These are phyloP conservation scores for Hemileccinum impolitum DNA, from an alignment of 768 basidiomycete genomes.

Conservation along the genomic window DNA sequence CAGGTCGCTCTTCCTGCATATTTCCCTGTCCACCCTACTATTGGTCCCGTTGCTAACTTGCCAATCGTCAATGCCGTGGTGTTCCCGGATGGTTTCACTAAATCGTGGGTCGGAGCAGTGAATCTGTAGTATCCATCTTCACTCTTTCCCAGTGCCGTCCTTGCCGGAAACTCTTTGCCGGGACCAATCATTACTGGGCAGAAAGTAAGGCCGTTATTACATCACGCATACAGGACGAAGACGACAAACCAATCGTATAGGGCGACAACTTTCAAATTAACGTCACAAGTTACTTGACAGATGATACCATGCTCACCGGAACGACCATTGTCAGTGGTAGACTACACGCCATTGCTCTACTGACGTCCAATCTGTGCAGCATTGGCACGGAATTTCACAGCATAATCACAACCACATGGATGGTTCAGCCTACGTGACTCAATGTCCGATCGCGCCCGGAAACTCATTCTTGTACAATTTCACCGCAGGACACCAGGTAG, in stretches of 20 bases:
- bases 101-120: constrained; percentile 14
- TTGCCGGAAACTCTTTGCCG: constrained; percentile 38
- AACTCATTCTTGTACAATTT: constrained; percentile 38
- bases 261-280: constrained; percentile 18
- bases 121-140: neutral
- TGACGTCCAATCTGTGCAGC: constrained; percentile 12
- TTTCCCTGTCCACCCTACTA: constrained; percentile 3
- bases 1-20: constrained; percentile 1
- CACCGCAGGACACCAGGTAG: constrained; percentile 19
- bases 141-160: constrained; percentile 26
- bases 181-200: constrained; percentile 38
- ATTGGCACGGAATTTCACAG: constrained; percentile 26
- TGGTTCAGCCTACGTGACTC: constrained; percentile 31
- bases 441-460: constrained; percentile 34
- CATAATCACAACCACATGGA: constrained; percentile 5
- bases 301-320: constrained; percentile 17
- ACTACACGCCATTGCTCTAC: neutral
- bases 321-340: constrained; percentile 15
- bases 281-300: constrained; percentile 15
- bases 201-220: constrained; percentile 22
- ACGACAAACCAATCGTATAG: neutral
- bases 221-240: neutral
- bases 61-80: constrained; percentile 18
- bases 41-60: constrained; percentile 23
- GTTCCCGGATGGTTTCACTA: constrained; percentile 37